Base-by-base conservation (phyloP, 2,329 filamentous ascomycete genomes). In the Camptophora hylomeconis region DNA sequence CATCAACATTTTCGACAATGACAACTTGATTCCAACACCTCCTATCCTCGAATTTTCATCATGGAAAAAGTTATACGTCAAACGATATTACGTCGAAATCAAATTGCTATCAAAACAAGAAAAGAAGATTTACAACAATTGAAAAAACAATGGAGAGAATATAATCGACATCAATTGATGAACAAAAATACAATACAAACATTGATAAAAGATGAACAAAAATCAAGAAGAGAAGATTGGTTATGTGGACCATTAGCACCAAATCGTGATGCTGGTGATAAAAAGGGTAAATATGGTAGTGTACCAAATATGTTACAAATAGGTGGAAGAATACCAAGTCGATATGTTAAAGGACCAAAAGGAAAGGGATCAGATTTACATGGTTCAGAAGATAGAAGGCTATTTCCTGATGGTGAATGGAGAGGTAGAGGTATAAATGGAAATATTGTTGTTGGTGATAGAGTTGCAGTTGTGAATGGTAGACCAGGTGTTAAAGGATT, bases 401-500 rank as follows among this genome's bases (percentile, higher is more conserved):
- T n/a, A n/a, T n/a, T n/a, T n/a, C n/a, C n/a, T n/a, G n/a, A n/a
- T n/a, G n/a, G n/a, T n/a, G 33, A 37, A 26, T 35, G 31, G 29
- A 33, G 33, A 22, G 36, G 33, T 4, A 17, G 20, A 11, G 39
- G 39, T 6, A 39, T 37, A 19, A 31, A 35, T 21, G 39, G 39
- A 5, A 77, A 73, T 41, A 59, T 86, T 34, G 68, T 65, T 14
- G 48, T 57, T 3, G 74, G 75, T 5, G 89, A 95, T 55, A 70
- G 89, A 35, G 84, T 94, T 17, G 80, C 87, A 30, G 59, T 95
- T 34, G 58, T 83, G 30, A 72, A 77, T 36, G 86, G 87, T 6
- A 68, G 67, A 19, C 80, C 89, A 47, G 18, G 28, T n/a, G 22
- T 41, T 9, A 79, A 75, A 59, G 84, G 84, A 46, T 81, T 77